Base-by-base conservation (phyloP, 2,329 filamentous ascomycete species). In the Orbilia javanica region DNA sequence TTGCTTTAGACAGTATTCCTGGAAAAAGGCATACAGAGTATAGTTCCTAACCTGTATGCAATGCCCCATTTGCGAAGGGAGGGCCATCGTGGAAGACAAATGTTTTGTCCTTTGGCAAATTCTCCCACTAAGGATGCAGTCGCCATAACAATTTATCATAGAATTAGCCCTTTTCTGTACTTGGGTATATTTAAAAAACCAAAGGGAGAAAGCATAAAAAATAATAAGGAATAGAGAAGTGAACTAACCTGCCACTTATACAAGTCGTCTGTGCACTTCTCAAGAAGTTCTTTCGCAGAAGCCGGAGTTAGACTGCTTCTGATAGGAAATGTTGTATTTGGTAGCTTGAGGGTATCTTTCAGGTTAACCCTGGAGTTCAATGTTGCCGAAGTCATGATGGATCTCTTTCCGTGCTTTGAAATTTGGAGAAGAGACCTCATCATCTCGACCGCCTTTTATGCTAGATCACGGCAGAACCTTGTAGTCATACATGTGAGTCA, bases 81-180 rank as follows among this genome's bases (percentile, higher is more conserved):
- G 96, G 96, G 0, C 96, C 96, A 89, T 99, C 96, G 83, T 98
- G 96, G 7, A 99, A 87, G 1, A 94, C 86, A 80, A 98, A 99
- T 0, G 88, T 86, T 50, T 89, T 84, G 39, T 88, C 84, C 34
- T 83, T 84, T 2, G 88, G 86, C 79, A 89, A 85, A 76, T 87
- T 85, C 70, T 84, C 83, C 79, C 66, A 80, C 80, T 81, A 20
- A 0, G 31, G 15, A 20, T 80, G n/a, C 79, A 69, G n/a, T n/a
- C n/a, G n/a, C n/a, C n/a, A n/a, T 82, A 4, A 39, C 20, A 79
- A 69, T 83, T 62, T 74, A 57, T 25, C 39, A 46, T 44, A 60
- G 29, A 5, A 55, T 55, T n/a, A 48, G 11, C 13, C 20, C 15
- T 13, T 36, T 11, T 22, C 22, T 46, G n/a, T n/a, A 53, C 7